Conservation (phyloP, 164 flowering plant species). For the Umbellularia californica region DNA sequence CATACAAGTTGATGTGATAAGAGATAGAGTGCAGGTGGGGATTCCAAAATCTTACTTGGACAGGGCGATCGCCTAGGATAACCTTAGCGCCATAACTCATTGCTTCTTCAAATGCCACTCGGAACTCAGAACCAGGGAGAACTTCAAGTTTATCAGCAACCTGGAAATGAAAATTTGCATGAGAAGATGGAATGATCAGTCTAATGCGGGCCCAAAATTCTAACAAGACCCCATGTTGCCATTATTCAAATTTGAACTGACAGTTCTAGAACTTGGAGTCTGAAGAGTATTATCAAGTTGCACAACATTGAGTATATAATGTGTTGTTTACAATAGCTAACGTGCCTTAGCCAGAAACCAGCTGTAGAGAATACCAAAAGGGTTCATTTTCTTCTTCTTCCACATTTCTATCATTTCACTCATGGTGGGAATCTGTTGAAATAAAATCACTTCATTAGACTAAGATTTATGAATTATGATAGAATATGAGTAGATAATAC, state of each 20-base stretch:
- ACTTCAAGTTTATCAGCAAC: slow-evolving; percentile 86
- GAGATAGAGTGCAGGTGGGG: neutral
- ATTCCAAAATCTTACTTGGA: slow-evolving; percentile 43
- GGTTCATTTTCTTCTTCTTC: slow-evolving; percentile 64
- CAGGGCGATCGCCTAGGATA: slow-evolving; percentile 95
- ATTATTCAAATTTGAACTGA: neutral
- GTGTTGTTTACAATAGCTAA: neutral
- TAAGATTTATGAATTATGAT: neutral
- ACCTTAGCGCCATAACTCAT: slow-evolving; percentile 82
- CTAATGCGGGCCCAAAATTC: neutral
- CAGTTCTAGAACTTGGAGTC: neutral
- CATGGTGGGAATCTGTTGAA: slow-evolving; percentile 72
- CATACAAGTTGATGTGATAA: neutral
- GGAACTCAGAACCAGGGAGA: slow-evolving; percentile 94
- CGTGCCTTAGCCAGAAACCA: slow-evolving; percentile 97
- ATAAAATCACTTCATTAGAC: neutral
- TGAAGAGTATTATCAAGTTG: neutral
- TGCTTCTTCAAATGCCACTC: slow-evolving; percentile 93
- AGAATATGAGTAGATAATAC: neutral
- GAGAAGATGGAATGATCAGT: neutral
- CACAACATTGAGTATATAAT: neutral
- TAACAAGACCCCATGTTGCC: neutral
- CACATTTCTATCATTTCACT: slow-evolving; percentile 82
- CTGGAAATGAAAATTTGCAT: slow-evolving; percentile 23
- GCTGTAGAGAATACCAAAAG: slow-evolving; percentile 75